Evolutionary conservation across 352 stramenopile species (phyloP).

Genomic region (Phytophthora pseudosyringae): DNA sequence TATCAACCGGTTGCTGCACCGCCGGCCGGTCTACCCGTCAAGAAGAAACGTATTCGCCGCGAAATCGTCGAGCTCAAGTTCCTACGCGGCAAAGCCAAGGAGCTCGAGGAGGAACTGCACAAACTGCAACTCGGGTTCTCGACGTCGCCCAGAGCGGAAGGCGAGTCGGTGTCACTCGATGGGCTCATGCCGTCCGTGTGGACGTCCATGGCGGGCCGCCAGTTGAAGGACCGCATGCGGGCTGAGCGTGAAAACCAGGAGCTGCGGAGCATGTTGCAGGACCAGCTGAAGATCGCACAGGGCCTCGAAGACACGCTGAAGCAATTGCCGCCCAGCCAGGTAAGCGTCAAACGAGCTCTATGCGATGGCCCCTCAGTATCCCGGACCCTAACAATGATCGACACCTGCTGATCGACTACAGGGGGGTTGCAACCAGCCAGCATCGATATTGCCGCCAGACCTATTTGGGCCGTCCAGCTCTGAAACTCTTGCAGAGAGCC

Average conservation of each 20-base stretch:
- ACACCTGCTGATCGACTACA: constrained; percentile 20
- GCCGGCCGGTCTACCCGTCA: constrained; percentile 14
- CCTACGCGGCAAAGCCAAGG: constrained; percentile 37
- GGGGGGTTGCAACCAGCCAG: constrained; percentile 1
- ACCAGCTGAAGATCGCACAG: constrained; percentile 40
- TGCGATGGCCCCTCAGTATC: background rate
- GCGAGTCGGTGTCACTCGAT: constrained; percentile 2
- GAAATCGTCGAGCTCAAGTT: constrained; percentile 45
- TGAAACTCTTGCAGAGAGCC: constrained; percentile 31
- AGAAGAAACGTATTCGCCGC: constrained; percentile 40
- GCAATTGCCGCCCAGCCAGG: constrained; percentile 30
- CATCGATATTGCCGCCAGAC: constrained; percentile 23
- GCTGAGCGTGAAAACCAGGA: constrained; percentile 40
- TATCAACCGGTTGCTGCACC: background rate
- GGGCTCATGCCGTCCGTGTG: constrained; percentile 31
- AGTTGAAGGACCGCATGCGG: constrained; percentile 34
- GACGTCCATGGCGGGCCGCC: constrained; percentile 34
- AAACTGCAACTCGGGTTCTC: constrained; percentile 26
- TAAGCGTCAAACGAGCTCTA: constrained; percentile 12
- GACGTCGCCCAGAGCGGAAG: background rate
- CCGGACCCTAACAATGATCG: constrained; percentile 12
- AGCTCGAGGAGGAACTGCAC: constrained; percentile 40
- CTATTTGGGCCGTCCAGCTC: constrained; percentile 31
- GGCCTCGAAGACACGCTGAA: constrained; percentile 43
- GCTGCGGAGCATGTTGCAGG: constrained; percentile 32